Conservation (phyloP, 2,329 filamentous ascomycete species). For the Colletotrichum sp. region DNA sequence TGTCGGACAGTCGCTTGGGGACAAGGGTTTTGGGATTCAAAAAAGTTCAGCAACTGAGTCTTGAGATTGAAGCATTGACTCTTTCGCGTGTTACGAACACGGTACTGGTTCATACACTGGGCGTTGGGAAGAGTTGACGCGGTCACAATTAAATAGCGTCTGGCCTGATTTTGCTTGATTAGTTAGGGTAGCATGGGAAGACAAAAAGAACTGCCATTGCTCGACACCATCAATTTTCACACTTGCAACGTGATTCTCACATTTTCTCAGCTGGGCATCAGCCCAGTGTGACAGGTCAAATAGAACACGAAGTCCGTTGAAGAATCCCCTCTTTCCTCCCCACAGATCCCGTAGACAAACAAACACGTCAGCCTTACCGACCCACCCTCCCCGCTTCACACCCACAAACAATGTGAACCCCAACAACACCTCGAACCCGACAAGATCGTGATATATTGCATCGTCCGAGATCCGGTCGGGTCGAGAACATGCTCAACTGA, state of each 20-base stretch:
- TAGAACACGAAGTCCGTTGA: background rate
- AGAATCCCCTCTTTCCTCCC: background rate
- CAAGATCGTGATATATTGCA: background rate
- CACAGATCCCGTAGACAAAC: background rate
- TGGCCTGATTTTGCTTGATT: conserved; percentile 9
- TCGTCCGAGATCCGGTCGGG: too few species aligned
- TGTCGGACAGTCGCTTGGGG: background rate
- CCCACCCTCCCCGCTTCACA: background rate
- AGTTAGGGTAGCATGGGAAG: conserved; percentile 18
- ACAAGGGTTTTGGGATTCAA: background rate
- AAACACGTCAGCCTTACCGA: background rate
- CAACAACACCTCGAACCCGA: background rate
- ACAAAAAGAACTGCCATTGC: conserved; percentile 7
- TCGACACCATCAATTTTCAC: background rate
- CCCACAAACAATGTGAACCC: background rate
- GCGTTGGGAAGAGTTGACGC: conserved; percentile 14
- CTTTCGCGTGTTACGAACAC: background rate
- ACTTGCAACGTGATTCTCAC: background rate
- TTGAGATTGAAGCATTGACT: conserved; percentile 21
- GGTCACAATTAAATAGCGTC: background rate
- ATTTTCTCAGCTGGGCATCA: background rate
- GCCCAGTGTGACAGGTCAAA: background rate
- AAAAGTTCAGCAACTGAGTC: conserved; percentile 20
- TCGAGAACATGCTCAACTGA: too few species aligned
- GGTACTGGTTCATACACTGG: conserved; percentile 1